Evolutionary conservation across 2,329 filamentous ascomycete species (phyloP).

Genomic region (Lachnum nothofagi): DNA sequence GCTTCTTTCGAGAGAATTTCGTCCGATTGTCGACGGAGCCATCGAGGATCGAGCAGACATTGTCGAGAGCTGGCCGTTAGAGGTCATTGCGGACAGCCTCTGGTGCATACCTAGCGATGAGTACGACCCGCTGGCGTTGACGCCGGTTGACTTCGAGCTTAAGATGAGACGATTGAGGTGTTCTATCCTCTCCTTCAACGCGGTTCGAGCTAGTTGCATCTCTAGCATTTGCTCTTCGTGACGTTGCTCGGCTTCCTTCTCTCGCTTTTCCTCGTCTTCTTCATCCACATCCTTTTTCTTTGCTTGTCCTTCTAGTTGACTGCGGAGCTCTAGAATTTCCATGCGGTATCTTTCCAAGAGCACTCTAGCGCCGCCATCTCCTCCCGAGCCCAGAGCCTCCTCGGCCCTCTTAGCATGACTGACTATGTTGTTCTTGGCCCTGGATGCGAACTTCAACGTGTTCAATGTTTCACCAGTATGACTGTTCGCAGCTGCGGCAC

Average conservation of each 20-base stretch:
- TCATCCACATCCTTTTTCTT: slow-evolving; percentile 64
- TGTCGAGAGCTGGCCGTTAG: slow-evolving; percentile 40
- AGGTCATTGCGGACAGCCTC: slow-evolving; percentile 46
- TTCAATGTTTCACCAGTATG: slow-evolving; percentile 88
- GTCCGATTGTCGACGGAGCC: slow-evolving; percentile 53
- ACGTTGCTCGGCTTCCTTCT: slow-evolving; percentile 75
- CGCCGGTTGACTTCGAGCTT: slow-evolving; percentile 90
- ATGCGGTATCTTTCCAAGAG: slow-evolving; percentile 88
- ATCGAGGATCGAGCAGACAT: slow-evolving; percentile 65
- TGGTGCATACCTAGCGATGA: slow-evolving; percentile 62
- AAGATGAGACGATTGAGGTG: slow-evolving; percentile 92
- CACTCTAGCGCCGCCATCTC: slow-evolving; percentile 81
- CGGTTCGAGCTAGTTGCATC: slow-evolving; percentile 94
- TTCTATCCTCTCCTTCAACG: slow-evolving; percentile 93
- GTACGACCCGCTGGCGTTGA: slow-evolving; percentile 72
- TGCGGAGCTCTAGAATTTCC: slow-evolving; percentile 79
- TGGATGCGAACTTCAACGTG: slow-evolving; percentile 91
- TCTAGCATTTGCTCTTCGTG: slow-evolving; percentile 98
- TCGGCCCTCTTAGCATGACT: slow-evolving; percentile 94
- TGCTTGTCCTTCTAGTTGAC: slow-evolving; percentile 77
- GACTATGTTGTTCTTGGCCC: slow-evolving; percentile 96
- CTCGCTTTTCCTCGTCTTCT: slow-evolving; percentile 68
- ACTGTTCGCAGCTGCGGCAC: slow-evolving; percentile 62
- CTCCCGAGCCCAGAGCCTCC: slow-evolving; percentile 73
- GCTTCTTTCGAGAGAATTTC: slow-evolving; percentile 51